Conservation (phyloP, 768 basidiomycete genomes). For the Exsudoporus frostii region DNA sequence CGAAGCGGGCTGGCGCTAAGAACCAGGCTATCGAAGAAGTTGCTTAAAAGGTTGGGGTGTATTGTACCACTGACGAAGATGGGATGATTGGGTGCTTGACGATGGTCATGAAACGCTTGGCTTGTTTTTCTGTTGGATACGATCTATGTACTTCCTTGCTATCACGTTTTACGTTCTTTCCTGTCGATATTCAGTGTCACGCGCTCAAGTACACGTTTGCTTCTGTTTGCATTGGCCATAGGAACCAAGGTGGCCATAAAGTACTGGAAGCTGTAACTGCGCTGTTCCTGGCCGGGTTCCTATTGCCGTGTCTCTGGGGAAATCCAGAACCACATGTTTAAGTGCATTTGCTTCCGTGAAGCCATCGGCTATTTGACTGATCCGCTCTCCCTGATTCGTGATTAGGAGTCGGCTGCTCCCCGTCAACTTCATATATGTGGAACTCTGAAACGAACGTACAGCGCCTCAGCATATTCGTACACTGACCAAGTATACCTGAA, state of each 20-base stretch:
- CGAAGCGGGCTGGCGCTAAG: not conserved
- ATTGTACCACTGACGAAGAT: not conserved
- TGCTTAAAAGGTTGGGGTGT: not conserved
- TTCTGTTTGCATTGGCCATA: conserved; percentile 7
- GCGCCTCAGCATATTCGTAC: not conserved
- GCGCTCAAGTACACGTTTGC: not conserved
- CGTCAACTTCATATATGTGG: not conserved
- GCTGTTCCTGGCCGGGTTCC: not conserved
- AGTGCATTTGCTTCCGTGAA: conserved; percentile 2
- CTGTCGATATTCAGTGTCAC: not conserved
- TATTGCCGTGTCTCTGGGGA: not conserved
- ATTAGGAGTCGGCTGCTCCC: too few species aligned
- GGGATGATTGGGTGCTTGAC: not conserved
- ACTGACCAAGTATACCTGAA: conserved; percentile 6
- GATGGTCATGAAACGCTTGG: not conserved
- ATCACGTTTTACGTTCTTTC: not conserved
- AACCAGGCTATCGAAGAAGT: not conserved
- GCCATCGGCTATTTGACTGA: not conserved
- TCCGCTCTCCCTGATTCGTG: not conserved
- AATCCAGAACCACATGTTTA: conserved; percentile 1
- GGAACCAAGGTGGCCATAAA: conserved; percentile 5
- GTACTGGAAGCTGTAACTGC: too few species aligned
- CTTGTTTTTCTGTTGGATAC: not conserved
- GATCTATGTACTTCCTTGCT: not conserved
- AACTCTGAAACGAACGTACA: not conserved